phyloP scores from a whole-genome alignment of 805 yeast genomes.

The Sungouiozyma intestinalis region DNA sequence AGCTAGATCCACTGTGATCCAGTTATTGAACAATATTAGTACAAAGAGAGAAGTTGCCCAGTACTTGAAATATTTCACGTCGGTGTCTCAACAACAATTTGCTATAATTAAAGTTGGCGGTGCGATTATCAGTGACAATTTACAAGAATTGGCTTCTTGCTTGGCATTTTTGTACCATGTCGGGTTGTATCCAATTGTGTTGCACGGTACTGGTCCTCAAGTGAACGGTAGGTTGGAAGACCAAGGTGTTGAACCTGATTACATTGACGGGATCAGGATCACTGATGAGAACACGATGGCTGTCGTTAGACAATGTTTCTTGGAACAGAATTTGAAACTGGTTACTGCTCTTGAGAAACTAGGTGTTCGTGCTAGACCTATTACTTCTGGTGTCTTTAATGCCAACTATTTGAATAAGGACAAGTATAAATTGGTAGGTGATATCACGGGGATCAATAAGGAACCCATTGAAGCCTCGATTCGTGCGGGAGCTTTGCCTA shows the following conservation, averaged over 20 bases:
- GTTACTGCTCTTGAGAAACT: conserved; percentile 92
- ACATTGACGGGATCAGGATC: conserved; percentile 92
- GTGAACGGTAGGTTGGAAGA: conserved; percentile 87
- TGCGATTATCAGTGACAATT: conserved; percentile 91
- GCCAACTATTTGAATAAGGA: conserved; percentile 88
- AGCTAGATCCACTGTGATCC: conserved; percentile 92
- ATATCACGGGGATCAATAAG: conserved; percentile 76
- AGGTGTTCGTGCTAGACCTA: conserved; percentile 98
- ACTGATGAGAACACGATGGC: conserved; percentile 92
- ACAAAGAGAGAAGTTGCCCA: conserved; percentile 98
- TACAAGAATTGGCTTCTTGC: conserved; percentile 89
- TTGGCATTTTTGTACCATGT: conserved; percentile 94
- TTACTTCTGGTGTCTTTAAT: conserved; percentile 92
- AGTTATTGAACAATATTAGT: conserved; percentile 88
- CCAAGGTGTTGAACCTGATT: conserved; percentile 92
- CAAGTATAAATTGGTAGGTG: conserved; percentile 88
- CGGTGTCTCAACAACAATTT: conserved; percentile 91
- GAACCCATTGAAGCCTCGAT: conserved; percentile 88
- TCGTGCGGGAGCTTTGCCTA: conserved; percentile 93
- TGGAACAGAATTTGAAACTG: conserved; percentile 88
- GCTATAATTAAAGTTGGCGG: conserved; percentile 99
- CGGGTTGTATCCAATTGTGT: conserved; percentile 90
- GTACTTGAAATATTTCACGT: conserved; percentile 89
- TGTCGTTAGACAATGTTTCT: conserved; percentile 88
- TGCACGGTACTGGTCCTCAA: conserved; percentile 99